Percentiles rank a stretch among this genome's conserved stretches.
These are phyloP conservation scores for Aurifilum marmelostoma DNA, from an alignment of 2,329 filamentous ascomycete species.

Conservation along the genomic window DNA sequence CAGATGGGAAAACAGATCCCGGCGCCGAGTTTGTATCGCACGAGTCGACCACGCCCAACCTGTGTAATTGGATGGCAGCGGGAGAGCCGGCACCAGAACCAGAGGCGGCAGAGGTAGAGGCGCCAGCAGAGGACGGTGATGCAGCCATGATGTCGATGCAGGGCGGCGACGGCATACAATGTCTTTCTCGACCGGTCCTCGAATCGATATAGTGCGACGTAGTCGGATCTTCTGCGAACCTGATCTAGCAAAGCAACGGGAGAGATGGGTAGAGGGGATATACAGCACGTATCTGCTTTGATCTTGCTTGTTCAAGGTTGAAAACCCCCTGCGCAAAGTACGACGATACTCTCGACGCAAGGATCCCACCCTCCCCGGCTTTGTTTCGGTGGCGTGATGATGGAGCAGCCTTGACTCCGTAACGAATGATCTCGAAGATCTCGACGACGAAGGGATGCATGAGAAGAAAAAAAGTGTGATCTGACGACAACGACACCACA, in stretches of 20 bases:
- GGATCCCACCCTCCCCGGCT: conserved; percentile 3
- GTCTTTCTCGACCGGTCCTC: background rate
- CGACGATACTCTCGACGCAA: background rate
- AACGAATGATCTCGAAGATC: background rate
- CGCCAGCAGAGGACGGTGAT: background rate
- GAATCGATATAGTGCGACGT: background rate
- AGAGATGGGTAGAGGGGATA: background rate
- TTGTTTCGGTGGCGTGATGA: background rate
- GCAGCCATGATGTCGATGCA: background rate
- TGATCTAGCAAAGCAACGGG: background rate
- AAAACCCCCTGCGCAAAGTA: background rate
- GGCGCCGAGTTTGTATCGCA: background rate
- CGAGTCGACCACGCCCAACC: background rate
- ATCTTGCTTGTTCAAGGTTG: background rate
- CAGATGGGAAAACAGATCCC: background rate
- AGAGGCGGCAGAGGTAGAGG: background rate
- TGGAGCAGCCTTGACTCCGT: background rate
- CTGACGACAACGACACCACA: background rate
- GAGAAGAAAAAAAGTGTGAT: background rate
- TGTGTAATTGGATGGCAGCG: background rate
- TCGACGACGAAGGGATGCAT: background rate
- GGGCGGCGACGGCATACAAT: background rate
- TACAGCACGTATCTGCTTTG: background rate
- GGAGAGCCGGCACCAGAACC: background rate
- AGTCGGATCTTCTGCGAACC: background rate